A percentile compares a stretch with the other conserved stretches of the same genome.
phyloP scores from a whole-genome alignment of 305 asterid genomes.

The Plantago coronopus region DNA sequence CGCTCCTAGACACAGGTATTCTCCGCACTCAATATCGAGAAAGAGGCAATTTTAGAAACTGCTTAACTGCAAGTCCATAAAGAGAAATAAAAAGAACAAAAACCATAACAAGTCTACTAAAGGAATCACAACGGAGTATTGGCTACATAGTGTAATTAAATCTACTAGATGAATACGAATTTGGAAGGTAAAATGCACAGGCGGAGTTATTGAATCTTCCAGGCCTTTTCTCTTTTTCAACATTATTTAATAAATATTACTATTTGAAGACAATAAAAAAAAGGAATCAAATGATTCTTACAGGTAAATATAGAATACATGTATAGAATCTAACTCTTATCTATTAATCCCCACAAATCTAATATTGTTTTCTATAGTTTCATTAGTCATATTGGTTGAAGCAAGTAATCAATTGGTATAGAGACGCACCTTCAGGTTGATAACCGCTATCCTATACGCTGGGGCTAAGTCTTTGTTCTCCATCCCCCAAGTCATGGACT shows the following conservation, averaged over 20 bases:
- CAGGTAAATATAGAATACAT: neutral
- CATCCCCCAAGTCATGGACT: conserved; percentile 94
- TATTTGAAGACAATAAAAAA: neutral
- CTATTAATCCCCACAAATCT: neutral
- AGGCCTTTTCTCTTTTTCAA: neutral
- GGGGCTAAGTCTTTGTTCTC: conserved; percentile 64
- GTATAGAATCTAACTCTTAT: neutral
- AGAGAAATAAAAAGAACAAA: neutral
- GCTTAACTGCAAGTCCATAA: neutral
- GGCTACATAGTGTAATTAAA: neutral
- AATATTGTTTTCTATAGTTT: neutral
- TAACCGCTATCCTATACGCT: conserved; percentile 70
- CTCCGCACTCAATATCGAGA: conserved; percentile 11
- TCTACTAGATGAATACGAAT: too few relatives aligned
- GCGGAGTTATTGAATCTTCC: neutral
- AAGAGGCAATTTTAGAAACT: neutral
- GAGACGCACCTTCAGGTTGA: conserved; percentile 67
- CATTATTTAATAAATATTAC: too few relatives aligned
- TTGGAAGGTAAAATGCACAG: too few relatives aligned
- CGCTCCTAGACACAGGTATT: neutral
- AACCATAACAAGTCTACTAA: neutral
- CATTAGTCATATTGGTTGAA: neutral
- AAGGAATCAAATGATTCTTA: neutral
- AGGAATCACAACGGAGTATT: neutral
- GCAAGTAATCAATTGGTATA: conserved; percentile 1